Base-by-base conservation (phyloP, 768 basidiomycete genomes). In the Podaxis sp. region DNA sequence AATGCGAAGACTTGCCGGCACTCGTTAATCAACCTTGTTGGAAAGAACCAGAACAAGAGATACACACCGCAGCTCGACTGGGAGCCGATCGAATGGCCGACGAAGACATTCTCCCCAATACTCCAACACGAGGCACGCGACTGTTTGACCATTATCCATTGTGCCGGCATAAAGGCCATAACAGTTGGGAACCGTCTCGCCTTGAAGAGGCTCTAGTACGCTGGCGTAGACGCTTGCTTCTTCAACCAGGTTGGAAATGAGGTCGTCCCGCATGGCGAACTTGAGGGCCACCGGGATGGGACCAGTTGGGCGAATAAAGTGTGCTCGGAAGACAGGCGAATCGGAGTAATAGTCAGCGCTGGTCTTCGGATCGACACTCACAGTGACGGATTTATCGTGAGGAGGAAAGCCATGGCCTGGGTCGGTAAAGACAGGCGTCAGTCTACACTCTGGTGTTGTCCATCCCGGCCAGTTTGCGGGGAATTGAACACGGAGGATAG, bases 201-300 rank as follows among this genome's bases (percentile, higher is more conserved):
- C 78, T 63, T 77, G 77, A 58, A 79, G 68, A 4, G 67, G 58
- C 24, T 66, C 60, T 38, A 79, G 65, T 9, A 69, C 66, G 13
- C 72, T 72, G 8, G 69, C 54, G 64, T 79, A 79, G 41, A 76
- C 64, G 47, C 68, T 65, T 4, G 71, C 73, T 66, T 79, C 77
- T 51, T 74, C 66, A 12, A 71, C 69, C 19, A 79, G 73, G 54
- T 70, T 71, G 27, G 69, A 63, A 25, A 77, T 68, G 12, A 79
- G 68, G 56, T 79, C 77, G 29, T 74, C 73, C 29, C 78, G 72
- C 65, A 79, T 67, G 2, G 75, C 77, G 63, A 77, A 78, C 59
- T 79, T 78, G 41, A 79, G 69, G 17, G 70, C 72, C 2, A 76
- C 70, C 4, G 53, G 25, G 22, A 38, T 17, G 41, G 52, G 46